Conservation (phyloP, 1,284 basidiomycete species). For the Melampsora americana region DNA sequence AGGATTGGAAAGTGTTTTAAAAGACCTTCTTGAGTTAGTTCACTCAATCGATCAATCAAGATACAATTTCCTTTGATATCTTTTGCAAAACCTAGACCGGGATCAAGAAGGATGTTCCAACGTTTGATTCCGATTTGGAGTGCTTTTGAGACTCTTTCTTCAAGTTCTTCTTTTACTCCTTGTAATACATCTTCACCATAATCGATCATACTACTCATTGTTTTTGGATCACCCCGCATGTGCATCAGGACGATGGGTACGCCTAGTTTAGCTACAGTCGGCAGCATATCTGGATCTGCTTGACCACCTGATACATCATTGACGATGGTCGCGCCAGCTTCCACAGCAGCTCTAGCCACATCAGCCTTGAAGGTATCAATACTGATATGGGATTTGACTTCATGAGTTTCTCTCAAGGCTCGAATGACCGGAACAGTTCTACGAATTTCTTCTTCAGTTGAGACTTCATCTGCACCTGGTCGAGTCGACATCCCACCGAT, state of each 20-base stretch:
- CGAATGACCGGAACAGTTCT: slow-evolving; percentile 64
- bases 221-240: slow-evolving; percentile 69
- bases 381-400: slow-evolving; percentile 65
- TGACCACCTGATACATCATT: slow-evolving; percentile 77
- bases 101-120: slow-evolving; percentile 89
- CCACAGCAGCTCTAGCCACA: slow-evolving; percentile 76
- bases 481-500: slow-evolving; percentile 92
- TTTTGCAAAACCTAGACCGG: slow-evolving; percentile 95
- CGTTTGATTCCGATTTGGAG: slow-evolving; percentile 74
- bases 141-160: slow-evolving; percentile 65
- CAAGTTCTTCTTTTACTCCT: slow-evolving; percentile 73
- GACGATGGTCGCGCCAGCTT: slow-evolving; percentile 87
- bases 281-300: slow-evolving; percentile 62
- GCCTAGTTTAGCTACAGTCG: slow-evolving; percentile 63
- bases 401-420: neutral
- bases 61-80: slow-evolving; percentile 70
- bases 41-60: slow-evolving; percentile 2
- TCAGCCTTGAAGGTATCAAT: slow-evolving; percentile 86
- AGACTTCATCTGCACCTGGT: slow-evolving; percentile 69
- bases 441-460: slow-evolving; percentile 65
- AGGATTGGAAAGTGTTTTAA: slow-evolving; percentile 68
- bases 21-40: slow-evolving; percentile 47
- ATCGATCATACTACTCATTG: slow-evolving; percentile 58
- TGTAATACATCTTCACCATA: slow-evolving; percentile 61
- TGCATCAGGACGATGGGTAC: slow-evolving; percentile 85